A percentile compares a stretch with the other conserved stretches of the same genome.
Conservation (phyloP, 2,329 filamentous ascomycete species). For the Fusarium nodosum region DNA sequence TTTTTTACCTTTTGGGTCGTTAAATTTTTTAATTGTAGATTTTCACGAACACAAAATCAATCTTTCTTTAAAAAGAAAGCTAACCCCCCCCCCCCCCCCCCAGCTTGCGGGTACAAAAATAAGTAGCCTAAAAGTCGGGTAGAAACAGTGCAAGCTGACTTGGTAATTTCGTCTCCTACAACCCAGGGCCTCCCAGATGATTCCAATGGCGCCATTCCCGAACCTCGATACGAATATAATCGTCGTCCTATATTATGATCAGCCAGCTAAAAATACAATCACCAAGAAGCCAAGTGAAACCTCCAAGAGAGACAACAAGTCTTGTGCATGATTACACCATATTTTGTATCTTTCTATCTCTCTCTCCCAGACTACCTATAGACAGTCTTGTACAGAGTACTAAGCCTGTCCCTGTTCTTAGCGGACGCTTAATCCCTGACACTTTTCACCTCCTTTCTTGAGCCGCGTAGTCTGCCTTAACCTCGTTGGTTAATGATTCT, state of each 20-base stretch:
- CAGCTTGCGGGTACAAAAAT: neutral
- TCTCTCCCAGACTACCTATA: neutral
- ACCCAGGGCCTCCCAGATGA: neutral
- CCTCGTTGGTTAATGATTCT: conserved; percentile 38
- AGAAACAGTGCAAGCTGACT: neutral
- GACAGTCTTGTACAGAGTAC: neutral
- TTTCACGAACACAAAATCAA: no score
- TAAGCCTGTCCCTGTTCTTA: conserved; percentile 12
- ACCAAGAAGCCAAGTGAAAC: neutral
- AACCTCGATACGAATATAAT: conserved; percentile 7
- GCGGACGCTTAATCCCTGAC: conserved; percentile 5
- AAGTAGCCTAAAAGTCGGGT: neutral
- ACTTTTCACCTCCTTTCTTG: conserved; percentile 38
- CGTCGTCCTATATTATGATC: neutral
- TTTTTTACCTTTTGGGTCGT: no score
- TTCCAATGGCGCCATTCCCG: conserved; percentile 15
- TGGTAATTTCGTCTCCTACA: neutral
- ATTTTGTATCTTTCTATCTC: neutral
- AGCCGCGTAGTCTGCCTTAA: conserved; percentile 32
- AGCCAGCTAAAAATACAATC: conserved; percentile 8
- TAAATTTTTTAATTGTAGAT: no score
- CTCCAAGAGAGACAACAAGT: conserved; percentile 1
- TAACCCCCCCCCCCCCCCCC: no score
- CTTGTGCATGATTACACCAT: neutral
- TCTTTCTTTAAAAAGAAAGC: no score